A percentile compares a stretch with the other conserved stretches of the same genome.
Conservation (phyloP, 176 grass and related monocot species). For the Juncus effusus region DNA sequence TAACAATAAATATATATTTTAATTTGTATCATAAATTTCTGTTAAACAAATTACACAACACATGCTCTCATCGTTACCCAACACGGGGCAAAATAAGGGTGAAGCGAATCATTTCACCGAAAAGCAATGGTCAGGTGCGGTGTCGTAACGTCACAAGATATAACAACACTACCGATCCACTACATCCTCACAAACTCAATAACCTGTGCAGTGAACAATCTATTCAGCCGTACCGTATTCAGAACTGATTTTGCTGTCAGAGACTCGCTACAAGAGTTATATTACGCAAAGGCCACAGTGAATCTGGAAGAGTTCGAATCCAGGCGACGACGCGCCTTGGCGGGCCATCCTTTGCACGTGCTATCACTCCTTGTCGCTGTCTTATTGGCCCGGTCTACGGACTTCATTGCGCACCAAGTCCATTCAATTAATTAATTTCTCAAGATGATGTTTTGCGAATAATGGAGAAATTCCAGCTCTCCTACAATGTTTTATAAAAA, state of each 20-base stretch:
- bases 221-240: no score
- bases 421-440: not conserved
- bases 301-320: not conserved
- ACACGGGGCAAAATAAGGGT: not conserved
- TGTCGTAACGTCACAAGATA: conserved; percentile 6
- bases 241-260: no score
- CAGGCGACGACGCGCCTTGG: conserved; percentile 23
- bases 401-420: not conserved
- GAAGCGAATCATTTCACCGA: not conserved
- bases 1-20: no score
- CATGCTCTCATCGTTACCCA: no score
- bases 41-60: no score
- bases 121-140: not conserved
- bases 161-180: no score
- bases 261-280: no score
- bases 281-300: no score
- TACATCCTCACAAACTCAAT: no score
- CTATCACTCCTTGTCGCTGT: not conserved
- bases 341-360: conserved; percentile 1
- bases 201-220: no score
- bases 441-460: not conserved
- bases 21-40: no score
- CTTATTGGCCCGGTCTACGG: conserved; percentile 3
- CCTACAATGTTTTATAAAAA: not conserved
- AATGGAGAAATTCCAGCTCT: not conserved